Evolutionary conservation across 2,329 filamentous ascomycete species (phyloP), one percentile per base, ranked within the genome.

Genomic region (Allantophomopsis lycopodina): DNA sequence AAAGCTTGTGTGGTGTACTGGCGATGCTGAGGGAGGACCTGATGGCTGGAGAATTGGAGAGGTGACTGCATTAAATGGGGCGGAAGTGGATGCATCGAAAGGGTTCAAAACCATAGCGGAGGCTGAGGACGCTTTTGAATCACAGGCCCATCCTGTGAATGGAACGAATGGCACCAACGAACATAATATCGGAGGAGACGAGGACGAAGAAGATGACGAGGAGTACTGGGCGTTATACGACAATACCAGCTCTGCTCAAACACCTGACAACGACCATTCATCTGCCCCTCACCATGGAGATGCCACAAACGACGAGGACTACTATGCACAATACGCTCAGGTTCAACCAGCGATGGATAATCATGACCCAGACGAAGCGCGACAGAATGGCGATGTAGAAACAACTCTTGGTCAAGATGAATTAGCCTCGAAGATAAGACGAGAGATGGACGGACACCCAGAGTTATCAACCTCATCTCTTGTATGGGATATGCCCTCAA

Each of bases 201-300:
- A 41, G 10, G 46, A 44, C 8, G 73, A 78, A 1, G 76, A 76
- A 0, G 79, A 83, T 23, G 79, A 86, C 44, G 81, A 84, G 47
- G 79, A 78, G 49, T 89, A 89, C 57, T 89, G 83, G 83, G 79
- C 75, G 23, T 72, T 76, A 44, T 88, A 89, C 56, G 82, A 85
- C 55, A 71, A 73, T 18, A 84, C 79, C 4, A 80, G 78, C 4
- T 78, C 79, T 3, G 77, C 72, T 11, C 79, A 79, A 2, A 48
- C 49, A 13, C 45, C 55, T 11, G 50, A 44, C 39, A 47, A 48
- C 12, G 53, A 49, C 23, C 55, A 55, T 7, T 55, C 58, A 32
- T 15, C 38, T 40, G 23, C 13, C 35, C 37, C 23, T 18, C 36
- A 37, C 23, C 23, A 45, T 46, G 11, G 16, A 38, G 18, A 37